These are phyloP conservation scores for Diaporthe caulivora DNA, from an alignment of 2,329 filamentous ascomycete species.

Conservation along the genomic window DNA sequence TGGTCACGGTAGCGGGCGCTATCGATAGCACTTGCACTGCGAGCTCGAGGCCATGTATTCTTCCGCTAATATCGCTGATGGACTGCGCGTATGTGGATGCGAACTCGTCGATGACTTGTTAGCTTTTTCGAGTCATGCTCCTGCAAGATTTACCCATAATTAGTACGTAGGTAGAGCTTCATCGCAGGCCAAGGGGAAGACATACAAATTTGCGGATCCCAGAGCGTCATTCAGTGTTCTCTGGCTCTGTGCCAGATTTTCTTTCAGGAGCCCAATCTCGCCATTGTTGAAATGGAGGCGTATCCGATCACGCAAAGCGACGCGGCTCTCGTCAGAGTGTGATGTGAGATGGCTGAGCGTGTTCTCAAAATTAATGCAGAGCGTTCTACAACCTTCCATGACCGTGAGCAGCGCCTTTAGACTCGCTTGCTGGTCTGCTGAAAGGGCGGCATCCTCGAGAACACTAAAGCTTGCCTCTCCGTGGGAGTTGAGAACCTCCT, in stretches of 20 bases:
- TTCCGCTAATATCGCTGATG: not conserved
- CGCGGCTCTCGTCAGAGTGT: conserved; percentile 2
- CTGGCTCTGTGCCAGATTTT: conserved; percentile 28
- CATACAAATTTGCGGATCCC: conserved; percentile 13
- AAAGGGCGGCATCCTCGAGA: not conserved
- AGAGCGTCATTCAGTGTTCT: conserved; percentile 21
- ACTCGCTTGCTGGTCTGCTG: not conserved
- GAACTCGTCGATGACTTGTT: not conserved
- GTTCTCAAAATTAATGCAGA: conserved; percentile 5
- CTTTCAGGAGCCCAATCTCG: conserved; percentile 19
- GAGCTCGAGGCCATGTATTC: not conserved
- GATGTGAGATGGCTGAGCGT: conserved; percentile 8
- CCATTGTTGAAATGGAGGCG: conserved; percentile 27
- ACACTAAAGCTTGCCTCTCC: not conserved
- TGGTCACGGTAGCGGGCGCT: not conserved
- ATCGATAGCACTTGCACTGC: not conserved
- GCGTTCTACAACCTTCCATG: not conserved
- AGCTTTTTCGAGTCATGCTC: conserved; percentile 1
- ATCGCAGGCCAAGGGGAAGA: too few relatives aligned
- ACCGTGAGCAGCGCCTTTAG: conserved; percentile 3
- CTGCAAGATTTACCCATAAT: not conserved
- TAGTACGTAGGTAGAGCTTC: not conserved
- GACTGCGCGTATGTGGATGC: not conserved
- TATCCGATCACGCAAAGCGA: conserved; percentile 15
- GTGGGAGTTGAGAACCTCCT: not conserved